phyloP scores from a whole-genome alignment of 2,329 filamentous ascomycete genomes.

The Penicillium capsulatum region DNA sequence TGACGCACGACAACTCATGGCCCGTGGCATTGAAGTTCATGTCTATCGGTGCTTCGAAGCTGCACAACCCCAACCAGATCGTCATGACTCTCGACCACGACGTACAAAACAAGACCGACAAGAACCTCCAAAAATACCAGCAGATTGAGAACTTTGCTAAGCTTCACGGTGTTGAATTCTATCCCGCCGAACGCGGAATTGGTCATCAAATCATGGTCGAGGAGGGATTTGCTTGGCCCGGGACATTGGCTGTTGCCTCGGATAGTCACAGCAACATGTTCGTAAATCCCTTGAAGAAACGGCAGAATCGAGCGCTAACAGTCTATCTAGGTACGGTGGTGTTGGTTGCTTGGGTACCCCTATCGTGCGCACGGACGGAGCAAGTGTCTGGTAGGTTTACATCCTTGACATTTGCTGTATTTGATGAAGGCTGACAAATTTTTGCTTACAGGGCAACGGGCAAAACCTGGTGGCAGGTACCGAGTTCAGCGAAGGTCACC shows the following conservation, averaged over 20 bases:
- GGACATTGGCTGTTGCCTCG: constrained; percentile 73
- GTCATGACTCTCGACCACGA: constrained; percentile 86
- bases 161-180: constrained; percentile 73
- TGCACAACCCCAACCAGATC: constrained; percentile 68
- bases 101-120: constrained; percentile 73
- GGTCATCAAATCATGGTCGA: constrained; percentile 78
- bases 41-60: constrained; percentile 71
- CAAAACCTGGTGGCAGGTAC: constrained; percentile 83
- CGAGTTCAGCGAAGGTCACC: constrained; percentile 75
- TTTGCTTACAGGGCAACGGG: constrained; percentile 57
- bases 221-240: constrained; percentile 79
- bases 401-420: too few species aligned
- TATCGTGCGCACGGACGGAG: constrained; percentile 82
- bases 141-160: constrained; percentile 79
- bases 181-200: constrained; percentile 72
- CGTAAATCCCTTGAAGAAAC: too few species aligned
- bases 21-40: constrained; percentile 75
- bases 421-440: too few species aligned
- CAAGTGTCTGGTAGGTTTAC: constrained; percentile 59
- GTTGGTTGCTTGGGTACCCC: constrained; percentile 73
- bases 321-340: constrained; percentile 61
- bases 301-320: too few species aligned
- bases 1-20: constrained; percentile 85
- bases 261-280: constrained; percentile 64
- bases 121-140: constrained; percentile 76